Evolutionary conservation across 1,284 basidiomycete species (phyloP).

Genomic region (Blastosporella zonata): DNA sequence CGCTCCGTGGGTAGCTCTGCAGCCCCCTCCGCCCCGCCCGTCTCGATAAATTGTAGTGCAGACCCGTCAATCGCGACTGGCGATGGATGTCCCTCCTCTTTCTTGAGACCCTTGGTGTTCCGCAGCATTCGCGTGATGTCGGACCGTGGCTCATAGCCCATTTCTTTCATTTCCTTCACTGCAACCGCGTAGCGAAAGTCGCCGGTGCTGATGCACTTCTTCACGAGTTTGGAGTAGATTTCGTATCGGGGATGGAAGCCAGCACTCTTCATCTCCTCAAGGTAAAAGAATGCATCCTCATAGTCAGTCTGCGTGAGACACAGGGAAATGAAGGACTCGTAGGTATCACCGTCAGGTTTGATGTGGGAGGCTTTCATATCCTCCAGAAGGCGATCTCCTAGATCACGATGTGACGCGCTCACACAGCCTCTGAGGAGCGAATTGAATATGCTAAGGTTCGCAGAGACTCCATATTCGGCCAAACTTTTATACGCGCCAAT

Average conservation of each 20-base stretch:
- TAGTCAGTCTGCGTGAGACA: constrained; percentile 70
- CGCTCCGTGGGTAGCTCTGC: constrained; percentile 18
- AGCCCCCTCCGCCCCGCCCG: constrained; percentile 25
- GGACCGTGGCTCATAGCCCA: constrained; percentile 20
- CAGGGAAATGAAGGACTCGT: constrained; percentile 64
- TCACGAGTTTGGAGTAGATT: constrained; percentile 63
- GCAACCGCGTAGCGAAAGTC: constrained; percentile 70
- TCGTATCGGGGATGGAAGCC: constrained; percentile 49
- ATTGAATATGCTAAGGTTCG: constrained; percentile 70
- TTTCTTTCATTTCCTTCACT: constrained; percentile 64
- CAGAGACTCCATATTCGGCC: constrained; percentile 50
- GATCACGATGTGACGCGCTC: constrained; percentile 47
- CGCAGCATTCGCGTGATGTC: constrained; percentile 15
- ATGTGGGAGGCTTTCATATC: constrained; percentile 60
- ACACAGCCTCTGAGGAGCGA: constrained; percentile 66
- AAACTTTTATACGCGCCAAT: constrained; percentile 73
- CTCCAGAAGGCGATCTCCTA: constrained; percentile 58
- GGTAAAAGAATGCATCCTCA: constrained; percentile 85
- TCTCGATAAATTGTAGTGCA: constrained; percentile 32
- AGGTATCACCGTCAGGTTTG: constrained; percentile 56
- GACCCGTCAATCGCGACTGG: constrained; percentile 22
- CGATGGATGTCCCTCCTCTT: neutral
- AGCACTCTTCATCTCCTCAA: constrained; percentile 81
- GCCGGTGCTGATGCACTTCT: constrained; percentile 51
- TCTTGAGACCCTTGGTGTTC: neutral